Evolutionary conservation across 129 eudicot genomes (phyloP), one percentile per base, ranked within the genome.

Genomic region (Centella asiatica): DNA sequence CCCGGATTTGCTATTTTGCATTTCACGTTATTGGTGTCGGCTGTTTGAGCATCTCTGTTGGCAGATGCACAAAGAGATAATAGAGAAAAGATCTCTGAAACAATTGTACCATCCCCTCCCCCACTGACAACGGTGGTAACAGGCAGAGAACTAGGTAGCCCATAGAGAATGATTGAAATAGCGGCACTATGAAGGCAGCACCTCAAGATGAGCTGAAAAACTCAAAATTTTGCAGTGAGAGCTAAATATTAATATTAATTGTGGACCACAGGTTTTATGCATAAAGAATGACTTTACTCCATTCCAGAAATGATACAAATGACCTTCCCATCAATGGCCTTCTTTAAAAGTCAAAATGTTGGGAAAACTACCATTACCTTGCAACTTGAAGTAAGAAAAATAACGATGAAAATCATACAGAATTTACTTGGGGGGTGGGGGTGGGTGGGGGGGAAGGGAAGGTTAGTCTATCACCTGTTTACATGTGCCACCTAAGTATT

Each of bases 121-220:
- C 99, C 99, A 69, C 95, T 93, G n/a, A 88, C 99, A 19, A 85
- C 83, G n/a, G 96, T 93, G 2, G 84, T 80, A 66, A 75, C 95
- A 66, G 99, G 99, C 65, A 93, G 79, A 23, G 95, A 82, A 65
- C 95, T 85, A 23, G 99, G 99, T 15, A 93, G 76, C 31, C 99
- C 99, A 68, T 96, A 93, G 23, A 93, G 83, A 50, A 85, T 74
- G 64, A 77, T 83, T 10, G 83, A 65, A 40, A 85, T 74, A 59
- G 81, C 72, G 64, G 68, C 77, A 69, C 72, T 82, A 44, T 82
- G 85, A 75, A 93, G 73, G 77, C 93, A 93, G 72, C 96, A 93
- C 75, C 99, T 82, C 60, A 85, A 67, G 48, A 93, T 65, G 24
- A 93, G 80, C 99, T 93, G 96, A 74, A 77, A 76, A 40, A 74